A percentile compares a stretch with the other conserved stretches of the same genome.
phyloP scores from a whole-genome alignment of 2,329 filamentous ascomycete species.

The Rhynchosporium agropyri region DNA sequence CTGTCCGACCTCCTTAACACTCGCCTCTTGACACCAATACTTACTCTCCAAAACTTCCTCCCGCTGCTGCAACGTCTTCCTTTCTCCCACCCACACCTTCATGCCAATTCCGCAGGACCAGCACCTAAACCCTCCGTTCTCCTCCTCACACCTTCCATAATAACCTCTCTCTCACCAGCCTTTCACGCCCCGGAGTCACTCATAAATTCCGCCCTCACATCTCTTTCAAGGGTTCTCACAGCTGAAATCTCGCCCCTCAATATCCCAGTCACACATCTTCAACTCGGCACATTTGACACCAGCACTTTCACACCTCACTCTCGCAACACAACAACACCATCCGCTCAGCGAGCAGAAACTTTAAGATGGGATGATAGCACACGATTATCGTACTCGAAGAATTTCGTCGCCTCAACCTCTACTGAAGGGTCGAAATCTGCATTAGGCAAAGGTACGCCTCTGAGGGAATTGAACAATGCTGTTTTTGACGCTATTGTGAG shows the following conservation, averaged over 20 bases:
- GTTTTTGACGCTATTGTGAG: conserved; percentile 87
- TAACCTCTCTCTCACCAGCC: conserved; percentile 76
- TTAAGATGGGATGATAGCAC: conserved; percentile 66
- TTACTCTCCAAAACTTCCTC: conserved; percentile 88
- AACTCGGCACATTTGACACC: conserved; percentile 89
- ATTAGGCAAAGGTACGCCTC: conserved; percentile 54
- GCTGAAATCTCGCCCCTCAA: conserved; percentile 76
- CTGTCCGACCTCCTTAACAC: conserved; percentile 93
- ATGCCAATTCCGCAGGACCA: conserved; percentile 46
- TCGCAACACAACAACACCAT: conserved; percentile 41
- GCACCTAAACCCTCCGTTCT: conserved; percentile 66
- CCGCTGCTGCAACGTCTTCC: conserved; percentile 67
- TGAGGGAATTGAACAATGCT: conserved; percentile 79
- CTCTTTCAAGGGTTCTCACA: conserved; percentile 79
- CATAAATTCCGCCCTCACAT: conserved; percentile 82
- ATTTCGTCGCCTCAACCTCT: conserved; percentile 59
- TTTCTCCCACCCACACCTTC: conserved; percentile 42
- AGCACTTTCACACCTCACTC: conserved; percentile 61
- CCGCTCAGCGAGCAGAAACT: conserved; percentile 55
- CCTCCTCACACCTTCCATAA: conserved; percentile 78
- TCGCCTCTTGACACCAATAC: conserved; percentile 84
- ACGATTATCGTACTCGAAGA: conserved; percentile 62
- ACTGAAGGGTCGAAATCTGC: conserved; percentile 41
- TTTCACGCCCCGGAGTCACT: conserved; percentile 86
- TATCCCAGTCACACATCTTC: conserved; percentile 83